Percentiles rank a stretch among this genome's conserved stretches.
These are phyloP conservation scores for Clonostachys solani DNA, from an alignment of 2,329 filamentous ascomycete species.

Conservation along the genomic window DNA sequence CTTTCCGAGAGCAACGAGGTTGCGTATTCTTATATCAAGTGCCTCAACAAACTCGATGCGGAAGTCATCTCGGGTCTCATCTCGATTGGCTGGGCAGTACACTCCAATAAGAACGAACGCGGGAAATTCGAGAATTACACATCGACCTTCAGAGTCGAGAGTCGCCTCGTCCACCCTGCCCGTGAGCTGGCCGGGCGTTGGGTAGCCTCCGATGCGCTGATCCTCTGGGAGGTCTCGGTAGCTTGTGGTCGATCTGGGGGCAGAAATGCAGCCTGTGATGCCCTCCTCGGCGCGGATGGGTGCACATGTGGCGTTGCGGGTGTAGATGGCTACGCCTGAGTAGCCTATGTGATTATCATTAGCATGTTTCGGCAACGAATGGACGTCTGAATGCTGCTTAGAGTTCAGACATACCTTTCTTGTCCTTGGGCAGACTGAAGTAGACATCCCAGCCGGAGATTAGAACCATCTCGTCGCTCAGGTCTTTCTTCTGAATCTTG, in stretches of 20 bases:
- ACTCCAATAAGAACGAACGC: constrained; percentile 91
- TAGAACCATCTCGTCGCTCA: constrained; percentile 92
- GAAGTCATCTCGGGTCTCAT: constrained; percentile 79
- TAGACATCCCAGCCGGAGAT: constrained; percentile 94
- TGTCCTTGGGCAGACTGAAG: constrained; percentile 88
- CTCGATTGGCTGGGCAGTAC: constrained; percentile 86
- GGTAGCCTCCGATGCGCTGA: constrained; percentile 87
- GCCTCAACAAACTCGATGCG: constrained; percentile 75
- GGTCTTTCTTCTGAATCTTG: constrained; percentile 91
- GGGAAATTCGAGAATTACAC: constrained; percentile 86
- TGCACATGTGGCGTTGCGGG: constrained; percentile 76
- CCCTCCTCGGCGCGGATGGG: constrained; percentile 92
- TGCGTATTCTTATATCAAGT: constrained; percentile 79
- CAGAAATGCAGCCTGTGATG: constrained; percentile 75
- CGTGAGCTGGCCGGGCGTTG: constrained; percentile 61
- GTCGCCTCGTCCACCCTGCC: constrained; percentile 61
- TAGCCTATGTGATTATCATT: constrained; percentile 58
- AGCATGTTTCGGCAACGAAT: not conserved
- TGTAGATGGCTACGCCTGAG: constrained; percentile 93
- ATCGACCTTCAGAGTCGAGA: constrained; percentile 88
- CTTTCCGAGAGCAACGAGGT: constrained; percentile 76
- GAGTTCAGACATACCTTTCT: constrained; percentile 63
- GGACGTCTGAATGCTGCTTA: not conserved
- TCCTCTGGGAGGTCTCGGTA: constrained; percentile 72
- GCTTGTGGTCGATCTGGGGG: constrained; percentile 63